These are phyloP conservation scores for Physcia stellaris DNA, from an alignment of 495 filamentous ascomycete species.

Conservation along the genomic window DNA sequence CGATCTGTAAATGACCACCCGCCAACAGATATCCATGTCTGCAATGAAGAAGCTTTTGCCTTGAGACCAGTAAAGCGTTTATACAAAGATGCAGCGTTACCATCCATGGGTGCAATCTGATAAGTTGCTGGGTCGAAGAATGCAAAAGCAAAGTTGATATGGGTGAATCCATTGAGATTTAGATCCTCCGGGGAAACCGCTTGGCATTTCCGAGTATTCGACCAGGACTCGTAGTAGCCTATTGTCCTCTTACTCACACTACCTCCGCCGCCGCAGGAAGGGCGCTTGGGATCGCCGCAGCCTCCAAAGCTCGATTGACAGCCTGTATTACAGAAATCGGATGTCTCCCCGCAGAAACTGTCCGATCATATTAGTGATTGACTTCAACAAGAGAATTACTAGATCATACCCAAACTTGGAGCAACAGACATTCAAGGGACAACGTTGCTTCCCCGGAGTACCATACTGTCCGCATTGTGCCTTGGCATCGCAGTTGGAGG, in stretches of 20 bases:
- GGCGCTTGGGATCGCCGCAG: slow-evolving; percentile 7
- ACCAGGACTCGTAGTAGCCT: slow-evolving; percentile 20
- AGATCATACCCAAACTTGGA: background rate
- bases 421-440: slow-evolving; percentile 1
- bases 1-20: slow-evolving; percentile 21
- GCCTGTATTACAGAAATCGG: background rate
- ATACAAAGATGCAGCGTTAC: slow-evolving; percentile 6
- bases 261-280: slow-evolving; percentile 10
- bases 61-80: slow-evolving; percentile 11
- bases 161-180: slow-evolving; percentile 18
- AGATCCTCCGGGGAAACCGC: slow-evolving; percentile 14
- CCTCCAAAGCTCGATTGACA: slow-evolving; percentile 13
- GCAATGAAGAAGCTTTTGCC: slow-evolving; percentile 5
- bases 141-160: slow-evolving; percentile 34
- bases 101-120: slow-evolving; percentile 14
- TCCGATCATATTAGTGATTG: background rate
- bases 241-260: slow-evolving; percentile 4
- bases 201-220: slow-evolving; percentile 6
- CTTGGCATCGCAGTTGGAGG: slow-evolving; percentile 27
- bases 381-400: background rate
- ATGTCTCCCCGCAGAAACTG: background rate
- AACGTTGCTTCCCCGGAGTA: background rate
- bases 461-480: slow-evolving; percentile 27
- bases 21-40: slow-evolving; percentile 18
- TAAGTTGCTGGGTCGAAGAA: slow-evolving; percentile 23